These are phyloP conservation scores for Clonostachys rhizophaga DNA, from an alignment of 2,329 filamentous ascomycete genomes.

Conservation along the genomic window DNA sequence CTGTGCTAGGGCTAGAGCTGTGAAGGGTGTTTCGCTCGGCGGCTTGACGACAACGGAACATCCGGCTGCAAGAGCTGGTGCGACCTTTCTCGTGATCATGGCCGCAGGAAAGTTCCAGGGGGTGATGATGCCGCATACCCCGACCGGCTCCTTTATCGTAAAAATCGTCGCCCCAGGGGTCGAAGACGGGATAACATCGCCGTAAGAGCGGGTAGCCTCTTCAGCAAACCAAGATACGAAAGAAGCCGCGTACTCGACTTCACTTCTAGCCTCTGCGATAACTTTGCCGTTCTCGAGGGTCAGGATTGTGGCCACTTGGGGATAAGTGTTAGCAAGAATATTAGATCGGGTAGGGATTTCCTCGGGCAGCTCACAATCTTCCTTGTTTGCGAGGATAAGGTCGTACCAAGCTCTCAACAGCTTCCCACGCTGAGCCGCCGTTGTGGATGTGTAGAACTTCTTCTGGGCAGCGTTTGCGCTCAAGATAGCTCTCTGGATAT, in stretches of 20 bases:
- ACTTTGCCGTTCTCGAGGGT: conserved; percentile 92
- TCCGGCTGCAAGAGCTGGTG: conserved; percentile 83
- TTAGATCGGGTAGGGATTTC: too few relatives aligned
- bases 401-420: conserved; percentile 65
- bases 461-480: not conserved
- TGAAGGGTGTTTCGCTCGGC: conserved; percentile 91
- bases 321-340: not conserved
- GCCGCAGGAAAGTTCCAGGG: conserved; percentile 87
- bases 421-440: not conserved
- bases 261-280: conserved; percentile 66
- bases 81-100: conserved; percentile 69
- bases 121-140: conserved; percentile 77
- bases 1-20: conserved; percentile 81
- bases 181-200: conserved; percentile 68
- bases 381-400: conserved; percentile 59
- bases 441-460: not conserved
- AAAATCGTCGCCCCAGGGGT: conserved; percentile 69
- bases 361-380: conserved; percentile 39
- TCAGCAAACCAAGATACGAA: conserved; percentile 82
- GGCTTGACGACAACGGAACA: conserved; percentile 93
- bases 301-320: conserved; percentile 64
- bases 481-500: too few relatives aligned
- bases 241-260: conserved; percentile 67
- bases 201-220: conserved; percentile 70
- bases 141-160: conserved; percentile 79